Conservation (phyloP, 306 rosid species). For the Ormosia emarginata region DNA sequence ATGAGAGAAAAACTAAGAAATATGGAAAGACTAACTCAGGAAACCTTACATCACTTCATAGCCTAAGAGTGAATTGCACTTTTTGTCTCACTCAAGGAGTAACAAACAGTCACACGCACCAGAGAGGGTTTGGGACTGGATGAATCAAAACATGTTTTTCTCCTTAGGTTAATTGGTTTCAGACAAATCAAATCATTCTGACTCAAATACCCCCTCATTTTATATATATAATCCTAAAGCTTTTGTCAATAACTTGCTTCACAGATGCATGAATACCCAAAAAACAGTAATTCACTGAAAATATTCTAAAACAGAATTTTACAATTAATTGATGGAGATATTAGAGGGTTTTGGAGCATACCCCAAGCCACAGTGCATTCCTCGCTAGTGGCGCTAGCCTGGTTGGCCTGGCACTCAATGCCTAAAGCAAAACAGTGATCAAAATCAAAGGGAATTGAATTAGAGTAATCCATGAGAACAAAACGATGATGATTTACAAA, state of each 20-base stretch:
- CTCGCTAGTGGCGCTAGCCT: constrained; percentile 51
- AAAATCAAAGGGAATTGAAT: background rate
- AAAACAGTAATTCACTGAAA: background rate
- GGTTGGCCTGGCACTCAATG: constrained; percentile 91
- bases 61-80: background rate
- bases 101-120: background rate
- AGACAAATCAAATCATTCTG: background rate
- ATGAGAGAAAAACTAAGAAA: background rate
- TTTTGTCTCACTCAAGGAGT: background rate
- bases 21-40: background rate
- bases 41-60: background rate
- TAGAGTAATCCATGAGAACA: background rate
- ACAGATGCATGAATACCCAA: background rate
- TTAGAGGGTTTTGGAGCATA: constrained; percentile 13
- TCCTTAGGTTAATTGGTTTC: background rate
- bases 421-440: constrained; percentile 33
- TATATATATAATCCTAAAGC: background rate
- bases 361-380: constrained; percentile 59
- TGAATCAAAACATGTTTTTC: background rate
- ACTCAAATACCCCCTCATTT: background rate
- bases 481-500: background rate
- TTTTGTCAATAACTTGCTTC: background rate
- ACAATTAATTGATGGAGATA: background rate
- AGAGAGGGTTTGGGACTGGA: background rate
- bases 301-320: background rate